Conservation (phyloP, 805 yeast genomes). For the Myxozyma geophila region DNA sequence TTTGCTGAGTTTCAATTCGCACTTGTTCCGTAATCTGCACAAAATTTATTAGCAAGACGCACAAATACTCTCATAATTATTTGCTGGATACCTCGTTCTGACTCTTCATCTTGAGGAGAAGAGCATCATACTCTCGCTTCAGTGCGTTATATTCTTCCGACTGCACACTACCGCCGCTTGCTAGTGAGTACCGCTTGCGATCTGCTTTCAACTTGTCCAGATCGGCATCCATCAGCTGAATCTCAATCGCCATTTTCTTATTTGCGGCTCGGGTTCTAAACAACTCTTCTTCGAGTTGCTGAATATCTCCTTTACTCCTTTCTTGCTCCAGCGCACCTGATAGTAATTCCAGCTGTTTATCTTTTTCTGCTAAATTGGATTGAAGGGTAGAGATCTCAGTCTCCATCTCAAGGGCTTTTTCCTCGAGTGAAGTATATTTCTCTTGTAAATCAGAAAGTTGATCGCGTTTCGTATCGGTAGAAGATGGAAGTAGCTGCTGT, state of each 20-base stretch:
- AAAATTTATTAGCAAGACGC: not conserved
- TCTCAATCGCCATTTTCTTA: conserved; percentile 26
- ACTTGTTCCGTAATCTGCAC: conserved; percentile 45
- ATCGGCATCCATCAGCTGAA: conserved; percentile 49
- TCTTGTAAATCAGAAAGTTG: conserved; percentile 5
- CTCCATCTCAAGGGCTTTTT: conserved; percentile 1
- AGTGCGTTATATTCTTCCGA: conserved; percentile 36
- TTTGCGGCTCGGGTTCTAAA: conserved; percentile 28
- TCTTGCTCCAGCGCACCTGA: conserved; percentile 52
- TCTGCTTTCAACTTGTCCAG: conserved; percentile 41
- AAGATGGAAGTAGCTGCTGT: not conserved
- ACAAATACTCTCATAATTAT: too few species aligned
- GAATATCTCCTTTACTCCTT: not conserved
- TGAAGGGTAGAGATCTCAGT: not conserved
- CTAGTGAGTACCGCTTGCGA: conserved; percentile 1
- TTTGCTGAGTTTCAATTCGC: conserved; percentile 46
- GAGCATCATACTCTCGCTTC: conserved; percentile 35
- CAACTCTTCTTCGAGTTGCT: conserved; percentile 20
- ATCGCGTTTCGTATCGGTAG: not conserved
- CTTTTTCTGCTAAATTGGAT: conserved; percentile 39
- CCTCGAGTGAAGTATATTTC: conserved; percentile 10
- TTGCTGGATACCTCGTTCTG: conserved; percentile 23
- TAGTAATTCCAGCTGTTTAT: conserved; percentile 53
- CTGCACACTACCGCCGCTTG: not conserved
- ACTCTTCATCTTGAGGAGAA: conserved; percentile 35